Percentiles rank a stretch among this genome's conserved stretches.
phyloP scores from a whole-genome alignment of 1,139 yeast species.

The Yamadazyma atmosphaerica region DNA sequence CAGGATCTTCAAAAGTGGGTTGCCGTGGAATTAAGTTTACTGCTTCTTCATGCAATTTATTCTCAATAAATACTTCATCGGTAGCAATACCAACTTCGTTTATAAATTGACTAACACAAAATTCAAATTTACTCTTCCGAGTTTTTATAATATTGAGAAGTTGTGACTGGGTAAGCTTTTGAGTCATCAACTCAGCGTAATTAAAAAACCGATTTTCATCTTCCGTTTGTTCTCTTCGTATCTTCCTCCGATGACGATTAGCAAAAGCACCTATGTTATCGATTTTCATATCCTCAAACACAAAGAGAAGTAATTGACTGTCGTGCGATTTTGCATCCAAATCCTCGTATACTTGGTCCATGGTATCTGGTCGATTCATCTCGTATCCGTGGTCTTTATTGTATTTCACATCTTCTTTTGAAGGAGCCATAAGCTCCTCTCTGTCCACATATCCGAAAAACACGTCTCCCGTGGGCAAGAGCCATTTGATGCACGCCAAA shows the following conservation, averaged over 20 bases:
- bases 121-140: conserved; percentile 54
- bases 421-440: conserved; percentile 50
- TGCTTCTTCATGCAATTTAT: conserved; percentile 33
- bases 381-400: conserved; percentile 40
- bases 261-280: conserved; percentile 38
- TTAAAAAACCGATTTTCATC: conserved; percentile 13
- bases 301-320: conserved; percentile 64
- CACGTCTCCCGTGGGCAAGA: conserved; percentile 68
- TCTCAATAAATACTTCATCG: conserved; percentile 11
- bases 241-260: conserved; percentile 21
- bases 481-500: conserved; percentile 60
- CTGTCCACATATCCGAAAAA: conserved; percentile 73
- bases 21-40: conserved; percentile 47
- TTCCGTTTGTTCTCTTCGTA: conserved; percentile 13
- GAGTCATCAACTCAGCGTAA: conserved; percentile 13
- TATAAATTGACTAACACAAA: conserved; percentile 43
- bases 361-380: conserved; percentile 31
- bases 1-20: conserved; percentile 30
- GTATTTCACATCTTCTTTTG: conserved; percentile 34
- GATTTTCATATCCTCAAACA: conserved; percentile 68
- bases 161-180: conserved; percentile 25
- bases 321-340: conserved; percentile 21
- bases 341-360: conserved; percentile 34
- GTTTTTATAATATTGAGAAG: conserved; percentile 60
- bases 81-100: no score